Evolutionary conservation across 108 stramenopile genomes (phyloP).

Genomic region (Schizochytrium sp.): DNA sequence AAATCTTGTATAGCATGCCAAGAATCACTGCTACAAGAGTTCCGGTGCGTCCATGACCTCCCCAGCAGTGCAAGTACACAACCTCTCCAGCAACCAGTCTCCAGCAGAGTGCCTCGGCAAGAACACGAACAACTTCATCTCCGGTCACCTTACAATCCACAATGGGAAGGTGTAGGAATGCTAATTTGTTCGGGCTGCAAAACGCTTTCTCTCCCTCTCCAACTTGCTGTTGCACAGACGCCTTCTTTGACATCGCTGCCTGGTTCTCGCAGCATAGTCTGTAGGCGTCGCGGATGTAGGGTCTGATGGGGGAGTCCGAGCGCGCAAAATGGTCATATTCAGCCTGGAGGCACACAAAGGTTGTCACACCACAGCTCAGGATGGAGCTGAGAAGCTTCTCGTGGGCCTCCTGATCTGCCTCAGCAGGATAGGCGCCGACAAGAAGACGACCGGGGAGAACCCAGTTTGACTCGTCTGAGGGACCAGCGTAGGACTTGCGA

Average conservation of each 20-base stretch:
- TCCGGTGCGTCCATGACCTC: conserved; percentile 80
- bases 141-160: conserved; percentile 76
- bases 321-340: conserved; percentile 71
- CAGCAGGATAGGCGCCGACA: conserved; percentile 68
- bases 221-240: too few relatives aligned
- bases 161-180: conserved; percentile 78
- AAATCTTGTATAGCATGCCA: conserved; percentile 74
- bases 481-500: conserved; percentile 19
- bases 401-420: conserved; percentile 65
- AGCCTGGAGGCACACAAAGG: conserved; percentile 79
- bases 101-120: conserved; percentile 68
- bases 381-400: conserved; percentile 58
- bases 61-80: conserved; percentile 79
- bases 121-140: conserved; percentile 67
- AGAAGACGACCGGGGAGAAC: conserved; percentile 65
- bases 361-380: conserved; percentile 72
- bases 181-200: conserved; percentile 38
- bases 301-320: conserved; percentile 6
- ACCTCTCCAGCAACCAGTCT: conserved; percentile 71
- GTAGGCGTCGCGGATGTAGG: conserved; percentile 59
- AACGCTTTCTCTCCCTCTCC: too few relatives aligned
- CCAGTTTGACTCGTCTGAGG: conserved; percentile 65
- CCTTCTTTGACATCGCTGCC: too few relatives aligned
- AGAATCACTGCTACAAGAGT: conserved; percentile 79
- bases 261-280: conserved; percentile 37